These are phyloP conservation scores for Plectosphaerella cucumerina DNA, from an alignment of 2,329 filamentous ascomycete genomes.

Conservation along the genomic window DNA sequence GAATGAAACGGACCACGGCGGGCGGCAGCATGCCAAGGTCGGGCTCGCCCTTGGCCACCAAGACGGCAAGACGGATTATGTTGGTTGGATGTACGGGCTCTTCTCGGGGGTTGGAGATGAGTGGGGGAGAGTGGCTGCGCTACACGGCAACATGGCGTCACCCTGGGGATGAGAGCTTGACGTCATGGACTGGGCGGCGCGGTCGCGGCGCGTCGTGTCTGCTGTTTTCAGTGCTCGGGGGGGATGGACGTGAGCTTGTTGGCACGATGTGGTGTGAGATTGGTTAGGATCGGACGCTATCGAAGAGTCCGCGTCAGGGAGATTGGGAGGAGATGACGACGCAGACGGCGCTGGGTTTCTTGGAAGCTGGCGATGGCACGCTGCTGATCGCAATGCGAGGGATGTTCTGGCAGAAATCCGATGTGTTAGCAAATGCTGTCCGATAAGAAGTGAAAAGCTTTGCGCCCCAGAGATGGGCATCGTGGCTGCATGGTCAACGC, in stretches of 20 bases:
- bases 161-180: slow-evolving; percentile 5
- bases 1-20: too few species aligned
- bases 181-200: slow-evolving; percentile 9
- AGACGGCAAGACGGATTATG: too few species aligned
- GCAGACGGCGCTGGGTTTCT: background rate
- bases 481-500: too few species aligned
- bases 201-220: background rate
- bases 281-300: background rate
- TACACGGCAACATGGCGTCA: slow-evolving; percentile 9
- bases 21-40: too few species aligned
- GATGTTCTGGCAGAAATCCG: too few species aligned
- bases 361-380: background rate
- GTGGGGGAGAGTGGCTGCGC: slow-evolving; percentile 11
- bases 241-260: background rate
- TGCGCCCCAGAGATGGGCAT: too few species aligned
- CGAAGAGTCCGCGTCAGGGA: background rate
- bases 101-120: slow-evolving; percentile 3
- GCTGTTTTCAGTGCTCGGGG: background rate
- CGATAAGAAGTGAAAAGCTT: too few species aligned
- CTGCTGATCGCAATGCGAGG: background rate
- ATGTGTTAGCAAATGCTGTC: too few species aligned
- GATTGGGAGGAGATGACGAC: background rate
- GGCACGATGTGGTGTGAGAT: background rate
- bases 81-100: background rate
- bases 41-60: too few species aligned